Conservation (phyloP, 352 stramenopile species). For the Albugo candida region DNA sequence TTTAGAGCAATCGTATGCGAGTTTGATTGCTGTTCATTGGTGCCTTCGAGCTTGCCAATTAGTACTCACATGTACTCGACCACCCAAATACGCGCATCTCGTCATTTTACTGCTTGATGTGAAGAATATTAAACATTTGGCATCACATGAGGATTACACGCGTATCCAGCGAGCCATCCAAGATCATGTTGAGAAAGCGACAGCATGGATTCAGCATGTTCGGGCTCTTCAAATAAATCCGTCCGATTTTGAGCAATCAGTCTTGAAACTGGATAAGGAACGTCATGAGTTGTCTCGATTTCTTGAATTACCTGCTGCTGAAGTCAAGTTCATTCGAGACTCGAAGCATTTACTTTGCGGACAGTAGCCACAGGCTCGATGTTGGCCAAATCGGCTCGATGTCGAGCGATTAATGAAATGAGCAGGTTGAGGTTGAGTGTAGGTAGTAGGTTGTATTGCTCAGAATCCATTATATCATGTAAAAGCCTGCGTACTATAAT, state of each 20-base stretch:
- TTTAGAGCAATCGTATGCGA: slow-evolving; percentile 25
- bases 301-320: slow-evolving; percentile 33
- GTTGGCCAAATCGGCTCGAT: too few relatives aligned
- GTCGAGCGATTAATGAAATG: too few relatives aligned
- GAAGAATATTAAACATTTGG: slow-evolving; percentile 23
- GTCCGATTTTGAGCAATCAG: slow-evolving; percentile 17
- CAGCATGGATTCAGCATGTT: slow-evolving; percentile 33
- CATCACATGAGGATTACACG: slow-evolving; percentile 40
- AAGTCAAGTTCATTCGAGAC: slow-evolving; percentile 16
- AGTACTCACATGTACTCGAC: slow-evolving; percentile 21
- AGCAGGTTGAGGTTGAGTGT: too few relatives aligned
- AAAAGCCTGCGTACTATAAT: slow-evolving; percentile 23
- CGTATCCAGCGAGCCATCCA: slow-evolving; percentile 55
- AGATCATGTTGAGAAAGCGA: slow-evolving; percentile 38
- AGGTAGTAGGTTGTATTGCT: too few relatives aligned
- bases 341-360: too few relatives aligned
- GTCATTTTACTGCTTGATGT: slow-evolving; percentile 39
- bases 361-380: too few relatives aligned
- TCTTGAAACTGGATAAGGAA: slow-evolving; percentile 26
- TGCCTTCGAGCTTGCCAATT: slow-evolving; percentile 48
- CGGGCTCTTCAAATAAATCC: slow-evolving; percentile 35
- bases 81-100: slow-evolving; percentile 48
- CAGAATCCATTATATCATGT: too few relatives aligned
- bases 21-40: slow-evolving; percentile 53
- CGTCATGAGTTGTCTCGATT: slow-evolving; percentile 38